Evolutionary conservation across 2,329 filamentous ascomycete genomes (phyloP).

Genomic region (Cryoendolithus antarcticus): DNA sequence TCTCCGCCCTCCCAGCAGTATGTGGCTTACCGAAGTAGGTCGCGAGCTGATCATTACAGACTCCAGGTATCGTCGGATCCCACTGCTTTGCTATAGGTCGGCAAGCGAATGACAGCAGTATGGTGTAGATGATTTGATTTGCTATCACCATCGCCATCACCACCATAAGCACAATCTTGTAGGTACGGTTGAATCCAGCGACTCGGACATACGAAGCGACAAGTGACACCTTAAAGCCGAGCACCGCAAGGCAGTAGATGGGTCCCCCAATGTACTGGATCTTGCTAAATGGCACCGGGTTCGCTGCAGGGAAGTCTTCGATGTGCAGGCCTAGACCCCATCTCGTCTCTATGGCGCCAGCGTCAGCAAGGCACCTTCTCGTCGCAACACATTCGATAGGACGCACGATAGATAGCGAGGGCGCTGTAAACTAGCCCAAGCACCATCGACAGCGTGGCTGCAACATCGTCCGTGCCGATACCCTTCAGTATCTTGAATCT

Average conservation of each 20-base stretch:
- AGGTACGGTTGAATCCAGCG: slow-evolving; percentile 8
- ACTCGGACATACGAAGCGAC: slow-evolving; percentile 7
- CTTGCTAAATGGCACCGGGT: slow-evolving; percentile 7
- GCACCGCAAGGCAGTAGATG: slow-evolving; percentile 7
- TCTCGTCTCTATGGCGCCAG: slow-evolving; percentile 2
- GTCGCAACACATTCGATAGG: neutral
- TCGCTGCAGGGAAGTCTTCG: slow-evolving; percentile 5
- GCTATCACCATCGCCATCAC: slow-evolving; percentile 5
- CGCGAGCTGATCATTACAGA: slow-evolving; percentile 7
- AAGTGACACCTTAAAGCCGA: slow-evolving; percentile 9
- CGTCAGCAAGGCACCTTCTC: neutral
- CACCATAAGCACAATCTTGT: slow-evolving; percentile 4
- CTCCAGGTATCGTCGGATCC: slow-evolving; percentile 6
- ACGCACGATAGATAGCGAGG: slow-evolving; percentile 5
- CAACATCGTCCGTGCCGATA: slow-evolving; percentile 6
- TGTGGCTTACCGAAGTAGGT: slow-evolving; percentile 6
- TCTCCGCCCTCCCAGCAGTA: neutral
- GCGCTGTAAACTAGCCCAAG: slow-evolving; percentile 8
- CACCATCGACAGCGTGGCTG: slow-evolving; percentile 2
- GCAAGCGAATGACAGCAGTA: slow-evolving; percentile 8
- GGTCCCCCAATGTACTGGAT: slow-evolving; percentile 8
- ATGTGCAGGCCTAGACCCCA: slow-evolving; percentile 6
- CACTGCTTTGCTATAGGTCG: slow-evolving; percentile 9
- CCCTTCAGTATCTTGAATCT: slow-evolving; percentile 4
- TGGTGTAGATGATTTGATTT: slow-evolving; percentile 8